Conservation (phyloP, 495 filamentous ascomycete species). For the Penicillium salamii region DNA sequence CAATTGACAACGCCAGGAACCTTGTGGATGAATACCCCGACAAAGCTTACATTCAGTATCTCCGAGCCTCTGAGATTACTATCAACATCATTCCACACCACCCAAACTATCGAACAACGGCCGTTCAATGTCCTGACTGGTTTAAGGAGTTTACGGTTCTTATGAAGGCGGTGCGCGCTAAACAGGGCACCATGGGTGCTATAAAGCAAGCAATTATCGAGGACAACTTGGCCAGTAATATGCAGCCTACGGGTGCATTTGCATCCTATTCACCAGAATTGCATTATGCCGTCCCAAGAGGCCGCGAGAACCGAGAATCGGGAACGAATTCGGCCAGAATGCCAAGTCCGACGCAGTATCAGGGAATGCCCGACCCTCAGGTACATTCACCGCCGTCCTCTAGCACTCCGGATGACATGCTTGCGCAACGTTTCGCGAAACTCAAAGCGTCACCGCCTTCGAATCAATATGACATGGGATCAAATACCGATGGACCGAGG, state of each 20-base stretch:
- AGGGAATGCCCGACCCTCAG: conserved; percentile 20
- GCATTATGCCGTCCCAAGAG: conserved; percentile 11
- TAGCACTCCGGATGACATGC: conserved; percentile 31
- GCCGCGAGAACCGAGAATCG: conserved; percentile 23
- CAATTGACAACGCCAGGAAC: conserved; percentile 32
- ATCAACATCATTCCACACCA: conserved; percentile 71
- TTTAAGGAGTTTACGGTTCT: conserved; percentile 41
- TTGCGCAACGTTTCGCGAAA: conserved; percentile 48
- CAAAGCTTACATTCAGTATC: conserved; percentile 70
- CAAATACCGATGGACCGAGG: conserved; percentile 13
- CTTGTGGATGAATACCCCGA: conserved; percentile 54
- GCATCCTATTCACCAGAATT: conserved; percentile 9
- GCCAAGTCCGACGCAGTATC: conserved; percentile 45
- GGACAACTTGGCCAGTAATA: conserved; percentile 36
- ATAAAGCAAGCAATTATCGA: conserved; percentile 46
- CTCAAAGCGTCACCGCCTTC: conserved; percentile 30
- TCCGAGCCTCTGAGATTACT: conserved; percentile 74
- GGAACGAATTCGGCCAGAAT: conserved; percentile 28
- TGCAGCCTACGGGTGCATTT: conserved; percentile 25
- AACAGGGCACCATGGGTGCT: conserved; percentile 46
- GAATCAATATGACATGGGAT: conserved; percentile 28
- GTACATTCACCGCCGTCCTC: conserved; percentile 23
- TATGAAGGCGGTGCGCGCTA: conserved; percentile 45
- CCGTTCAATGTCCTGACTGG: conserved; percentile 33
- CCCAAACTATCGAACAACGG: conserved; percentile 53